Base-by-base conservation (phyloP, 352 stramenopile species). In the Pythium utonaiense region DNA sequence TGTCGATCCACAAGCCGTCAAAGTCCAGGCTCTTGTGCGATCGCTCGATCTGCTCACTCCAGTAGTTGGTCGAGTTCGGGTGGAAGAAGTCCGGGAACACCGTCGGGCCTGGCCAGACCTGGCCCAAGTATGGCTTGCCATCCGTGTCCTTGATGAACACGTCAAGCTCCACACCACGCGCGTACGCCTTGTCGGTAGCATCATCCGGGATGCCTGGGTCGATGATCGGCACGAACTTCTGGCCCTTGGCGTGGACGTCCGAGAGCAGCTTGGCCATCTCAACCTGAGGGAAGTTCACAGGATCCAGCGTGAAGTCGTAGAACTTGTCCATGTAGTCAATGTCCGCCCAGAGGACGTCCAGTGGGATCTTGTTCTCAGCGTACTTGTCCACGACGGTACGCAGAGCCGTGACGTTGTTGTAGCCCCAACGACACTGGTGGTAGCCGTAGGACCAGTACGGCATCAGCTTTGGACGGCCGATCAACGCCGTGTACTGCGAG, bases 1-100 rank as follows among this genome's bases (percentile, higher is more conserved):
- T 96, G 63, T 96, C 86, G 54, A 96, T 88, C 86, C 86, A 94
- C 9, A 93, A 60, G 22, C 86, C 83, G 45, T 96, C 84, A 42
- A 78, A 89, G 1, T 49, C 28, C n/a, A 80, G 45, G 9, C 45
- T 69, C 21, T 84, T 70, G 69, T 90, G 66, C 66, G 88, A 83
- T 0, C 69, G 69, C 17, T 57, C 31, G 25, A 93, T 63, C 61
- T 93, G 79, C 42, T 86, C 68, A 12, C 60, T 58, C 86, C 86
- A 96, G 66, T 85, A 96, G 3, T 28, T 45, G 2, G 71, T 75
- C 17, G 76, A 65, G 25, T 81, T 77, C 3, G 86, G 84, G 59
- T 93, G 72, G 59, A 93, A 86, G 45, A 93, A 96, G 54, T 96
- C 86, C 2, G 86, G 83, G 66, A 90, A 94, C 2, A 84, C 71